These are phyloP conservation scores for Pseudomassariella vexata DNA, from an alignment of 2,329 filamentous ascomycete genomes.

Conservation along the genomic window DNA sequence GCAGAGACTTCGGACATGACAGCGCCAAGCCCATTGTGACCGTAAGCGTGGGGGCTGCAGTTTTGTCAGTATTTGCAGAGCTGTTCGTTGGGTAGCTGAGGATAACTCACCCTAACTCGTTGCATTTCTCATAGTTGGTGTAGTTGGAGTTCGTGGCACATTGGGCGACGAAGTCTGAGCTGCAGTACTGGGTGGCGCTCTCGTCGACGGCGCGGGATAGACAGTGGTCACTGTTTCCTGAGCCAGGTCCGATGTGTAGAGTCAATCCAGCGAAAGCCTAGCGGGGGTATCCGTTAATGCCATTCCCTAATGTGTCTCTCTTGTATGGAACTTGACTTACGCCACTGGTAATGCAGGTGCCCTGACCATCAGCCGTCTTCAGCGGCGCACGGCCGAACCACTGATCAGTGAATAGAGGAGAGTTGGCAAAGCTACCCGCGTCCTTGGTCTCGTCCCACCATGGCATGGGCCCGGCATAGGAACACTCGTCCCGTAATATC, in stretches of 20 bases:
- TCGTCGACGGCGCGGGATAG: slow-evolving; percentile 27
- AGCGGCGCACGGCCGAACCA: slow-evolving; percentile 23
- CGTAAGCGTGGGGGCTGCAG: slow-evolving; percentile 27
- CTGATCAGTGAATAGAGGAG: slow-evolving; percentile 22
- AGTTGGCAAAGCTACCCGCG: slow-evolving; percentile 23
- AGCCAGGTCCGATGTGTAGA: slow-evolving; percentile 25
- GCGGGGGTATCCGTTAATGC: no score
- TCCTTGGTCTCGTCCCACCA: slow-evolving; percentile 35
- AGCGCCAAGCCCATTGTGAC: slow-evolving; percentile 28
- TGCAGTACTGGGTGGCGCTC: slow-evolving; percentile 22
- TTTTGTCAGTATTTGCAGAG: slow-evolving; percentile 10
- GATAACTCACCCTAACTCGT: slow-evolving; percentile 25
- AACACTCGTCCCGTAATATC: slow-evolving; percentile 31
- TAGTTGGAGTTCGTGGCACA: slow-evolving; percentile 24
- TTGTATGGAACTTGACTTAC: slow-evolving; percentile 18
- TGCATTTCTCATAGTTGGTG: slow-evolving; percentile 24
- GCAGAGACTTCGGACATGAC: slow-evolving; percentile 28
- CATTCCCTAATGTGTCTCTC: no score
- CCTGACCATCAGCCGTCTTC: slow-evolving; percentile 20
- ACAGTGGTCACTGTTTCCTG: slow-evolving; percentile 20
- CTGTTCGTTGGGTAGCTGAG: neutral
- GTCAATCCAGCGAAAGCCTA: slow-evolving; percentile 21
- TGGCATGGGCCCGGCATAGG: slow-evolving; percentile 27
- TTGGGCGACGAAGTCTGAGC: slow-evolving; percentile 21
- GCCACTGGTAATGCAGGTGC: slow-evolving; percentile 26